Conservation (phyloP, 352 stramenopile genomes). For the Elongisporangium prolatum region DNA sequence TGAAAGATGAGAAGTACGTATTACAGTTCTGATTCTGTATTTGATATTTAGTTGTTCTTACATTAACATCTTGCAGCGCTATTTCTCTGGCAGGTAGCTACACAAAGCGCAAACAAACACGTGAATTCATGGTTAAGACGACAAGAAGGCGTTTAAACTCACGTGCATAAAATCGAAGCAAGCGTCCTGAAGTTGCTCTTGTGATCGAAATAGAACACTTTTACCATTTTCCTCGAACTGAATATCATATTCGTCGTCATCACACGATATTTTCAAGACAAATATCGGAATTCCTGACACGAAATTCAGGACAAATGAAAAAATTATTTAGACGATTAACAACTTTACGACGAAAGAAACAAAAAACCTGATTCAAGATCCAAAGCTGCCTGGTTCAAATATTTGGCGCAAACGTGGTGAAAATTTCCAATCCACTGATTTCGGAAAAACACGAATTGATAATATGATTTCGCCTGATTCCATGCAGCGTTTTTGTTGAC, state of each 20-base stretch:
- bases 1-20: too few species aligned
- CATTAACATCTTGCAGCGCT: too few species aligned
- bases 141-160: too few species aligned
- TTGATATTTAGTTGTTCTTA: too few species aligned
- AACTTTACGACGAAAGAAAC: too few species aligned
- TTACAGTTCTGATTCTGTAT: too few species aligned
- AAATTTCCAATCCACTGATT: slow-evolving; percentile 62
- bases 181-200: slow-evolving; percentile 27
- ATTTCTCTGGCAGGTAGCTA: too few species aligned
- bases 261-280: slow-evolving; percentile 54
- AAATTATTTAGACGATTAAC: neutral
- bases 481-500: slow-evolving; percentile 19
- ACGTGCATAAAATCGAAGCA: slow-evolving; percentile 47
- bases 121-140: too few species aligned
- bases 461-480: slow-evolving; percentile 61
- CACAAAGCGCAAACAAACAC: neutral
- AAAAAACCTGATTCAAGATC: slow-evolving; percentile 22
- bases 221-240: slow-evolving; percentile 17
- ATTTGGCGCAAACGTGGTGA: slow-evolving; percentile 37
- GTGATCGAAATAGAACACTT: slow-evolving; percentile 28
- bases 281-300: slow-evolving; percentile 65
- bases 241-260: slow-evolving; percentile 27
- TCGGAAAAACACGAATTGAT: slow-evolving; percentile 66
- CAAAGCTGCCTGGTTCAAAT: slow-evolving; percentile 34
- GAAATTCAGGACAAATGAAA: neutral